Evolutionary conservation across 768 basidiomycete genomes (phyloP).

Genomic region (Hemileccinum impolitum): DNA sequence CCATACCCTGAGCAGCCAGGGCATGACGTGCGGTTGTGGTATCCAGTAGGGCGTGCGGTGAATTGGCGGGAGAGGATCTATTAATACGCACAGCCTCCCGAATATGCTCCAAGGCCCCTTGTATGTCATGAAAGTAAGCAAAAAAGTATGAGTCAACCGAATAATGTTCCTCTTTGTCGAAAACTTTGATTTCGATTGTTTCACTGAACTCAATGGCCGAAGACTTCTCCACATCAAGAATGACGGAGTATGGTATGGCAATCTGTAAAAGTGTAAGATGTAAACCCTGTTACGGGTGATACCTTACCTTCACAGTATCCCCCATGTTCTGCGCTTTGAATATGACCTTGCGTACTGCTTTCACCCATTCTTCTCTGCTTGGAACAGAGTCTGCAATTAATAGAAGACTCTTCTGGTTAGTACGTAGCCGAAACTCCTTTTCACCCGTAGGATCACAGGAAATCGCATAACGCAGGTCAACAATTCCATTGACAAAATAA

Average conservation of each 20-base stretch:
- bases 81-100: conserved; percentile 67
- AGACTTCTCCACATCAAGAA: conserved; percentile 86
- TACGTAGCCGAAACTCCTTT: conserved; percentile 77
- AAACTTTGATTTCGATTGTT: conserved; percentile 90
- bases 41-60: conserved; percentile 44
- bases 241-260: conserved; percentile 87
- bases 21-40: conserved; percentile 49
- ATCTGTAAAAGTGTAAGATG: conserved; percentile 47
- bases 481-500: conserved; percentile 94
- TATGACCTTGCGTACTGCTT: conserved; percentile 88
- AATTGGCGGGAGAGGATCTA: conserved; percentile 32
- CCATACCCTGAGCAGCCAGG: conserved; percentile 25
- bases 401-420: conserved; percentile 71
- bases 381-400: conserved; percentile 77
- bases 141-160: conserved; percentile 89
- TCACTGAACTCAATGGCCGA: conserved; percentile 94
- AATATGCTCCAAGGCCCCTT: conserved; percentile 76
- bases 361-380: conserved; percentile 93
- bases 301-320: conserved; percentile 82
- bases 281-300: neutral
- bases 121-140: conserved; percentile 86
- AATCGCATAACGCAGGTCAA: conserved; percentile 92
- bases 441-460: conserved; percentile 80
- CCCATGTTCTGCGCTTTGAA: conserved; percentile 97
- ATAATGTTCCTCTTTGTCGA: conserved; percentile 75